Base-by-base conservation (phyloP, 257 asterid genomes). In the Paraleonurus japonicus region DNA sequence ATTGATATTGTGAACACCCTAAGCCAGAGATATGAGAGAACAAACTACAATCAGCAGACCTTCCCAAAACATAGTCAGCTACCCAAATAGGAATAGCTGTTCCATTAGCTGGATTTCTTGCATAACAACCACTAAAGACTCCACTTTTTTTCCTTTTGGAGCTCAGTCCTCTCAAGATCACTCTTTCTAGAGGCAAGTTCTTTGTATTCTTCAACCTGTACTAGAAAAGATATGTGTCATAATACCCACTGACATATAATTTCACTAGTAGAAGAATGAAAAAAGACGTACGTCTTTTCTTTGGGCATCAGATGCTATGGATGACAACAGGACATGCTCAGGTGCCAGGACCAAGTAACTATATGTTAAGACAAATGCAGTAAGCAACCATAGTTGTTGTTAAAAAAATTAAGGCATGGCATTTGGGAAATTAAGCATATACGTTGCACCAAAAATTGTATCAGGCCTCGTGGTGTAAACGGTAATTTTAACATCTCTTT, bases 361-460 rank as follows among this genome's bases (percentile, higher is more conserved):
- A 81, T 77, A 83, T 45, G 30, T 65, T 43, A 81, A 78, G 68
- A 77, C 41, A 69, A 28, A 70, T 10, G 58, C 64, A 43, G 72
- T 79, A 62, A 71, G 75, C 47, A 71, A 62, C 55, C 59, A 33
- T 4, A 67, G 65, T 57, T 54, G 35, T 27, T 26, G 32, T 19
- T n/a, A 19, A 76, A 51, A 17, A 72, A 58, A 71, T 35, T 26
- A 68, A 59, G 7, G 61, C 65, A 48, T 41, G 74, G 43, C 20
- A 60, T 65, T 9, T 37, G 16, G 67, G 69, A 66, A 47, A 61
- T 39, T 64, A 61, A 78, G 47, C 22, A 77, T 82, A 57, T 95
- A 89, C 98, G 96, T 95, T 76, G 99, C 98, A 78, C 99, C 98
- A 82, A 95, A 95, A 75, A 92, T 78, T 37, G 99, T 95, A 79